Evolutionary conservation across 768 basidiomycete genomes (phyloP).

Genomic region (Amanita polypyramis): DNA sequence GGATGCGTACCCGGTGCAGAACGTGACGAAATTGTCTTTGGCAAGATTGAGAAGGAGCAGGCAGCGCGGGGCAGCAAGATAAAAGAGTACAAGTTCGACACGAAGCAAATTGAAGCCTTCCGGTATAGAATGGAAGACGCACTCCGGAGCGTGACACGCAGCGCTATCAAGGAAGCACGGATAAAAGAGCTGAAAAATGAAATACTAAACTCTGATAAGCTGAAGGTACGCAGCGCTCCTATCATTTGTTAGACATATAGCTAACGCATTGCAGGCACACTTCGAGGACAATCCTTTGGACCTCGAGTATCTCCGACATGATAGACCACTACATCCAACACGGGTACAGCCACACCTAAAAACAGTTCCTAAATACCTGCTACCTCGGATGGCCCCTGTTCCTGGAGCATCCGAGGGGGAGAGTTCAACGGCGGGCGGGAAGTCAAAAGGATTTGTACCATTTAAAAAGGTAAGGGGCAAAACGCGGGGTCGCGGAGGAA

Average conservation of each 20-base stretch:
- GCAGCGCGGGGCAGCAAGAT: slow-evolving; percentile 46
- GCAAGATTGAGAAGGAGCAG: slow-evolving; percentile 69
- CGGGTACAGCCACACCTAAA: slow-evolving; percentile 92
- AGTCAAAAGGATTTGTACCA: slow-evolving; percentile 51
- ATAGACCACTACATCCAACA: slow-evolving; percentile 86
- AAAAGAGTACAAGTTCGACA: slow-evolving; percentile 90
- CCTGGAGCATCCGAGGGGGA: slow-evolving; percentile 24
- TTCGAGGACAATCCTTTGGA: slow-evolving; percentile 96
- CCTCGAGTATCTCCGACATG: slow-evolving; percentile 85
- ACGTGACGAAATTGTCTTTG: slow-evolving; percentile 69
- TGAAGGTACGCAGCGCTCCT: slow-evolving; percentile 62
- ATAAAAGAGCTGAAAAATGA: slow-evolving; percentile 91
- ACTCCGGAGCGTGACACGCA: slow-evolving; percentile 76
- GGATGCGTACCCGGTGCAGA: slow-evolving; percentile 58
- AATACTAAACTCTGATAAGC: slow-evolving; percentile 89
- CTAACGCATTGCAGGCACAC: slow-evolving; percentile 55
- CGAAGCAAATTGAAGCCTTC: slow-evolving; percentile 95
- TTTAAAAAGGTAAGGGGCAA: slow-evolving; percentile 61
- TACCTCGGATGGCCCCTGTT: slow-evolving; percentile 71
- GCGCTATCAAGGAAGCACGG: slow-evolving; percentile 80
- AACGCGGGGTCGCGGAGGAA: slow-evolving; percentile 45
- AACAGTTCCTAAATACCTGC: slow-evolving; percentile 86
- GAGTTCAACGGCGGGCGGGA: slow-evolving; percentile 15
- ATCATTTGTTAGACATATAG: not conserved
- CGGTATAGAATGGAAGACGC: slow-evolving; percentile 98